These are phyloP conservation scores for Flueggea neowawraea DNA, from an alignment of 441 rosid genomes.

Conservation along the genomic window DNA sequence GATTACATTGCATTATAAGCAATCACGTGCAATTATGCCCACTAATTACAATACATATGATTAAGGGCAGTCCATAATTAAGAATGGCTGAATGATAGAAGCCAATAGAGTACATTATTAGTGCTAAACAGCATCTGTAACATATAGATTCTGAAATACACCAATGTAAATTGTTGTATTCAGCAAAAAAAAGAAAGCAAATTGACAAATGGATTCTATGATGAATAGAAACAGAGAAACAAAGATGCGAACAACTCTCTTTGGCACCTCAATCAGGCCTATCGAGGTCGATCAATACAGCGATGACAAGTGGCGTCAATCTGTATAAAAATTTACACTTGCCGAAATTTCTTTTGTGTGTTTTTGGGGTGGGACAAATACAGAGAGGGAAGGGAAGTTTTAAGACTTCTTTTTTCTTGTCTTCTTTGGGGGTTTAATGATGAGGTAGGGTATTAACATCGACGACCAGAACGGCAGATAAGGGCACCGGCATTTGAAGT, in stretches of 20 bases:
- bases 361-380: no score
- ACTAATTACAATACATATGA: constrained; percentile 1
- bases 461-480: constrained; percentile 52
- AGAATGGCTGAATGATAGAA: no score
- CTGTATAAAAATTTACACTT: no score
- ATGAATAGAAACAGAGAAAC: constrained; percentile 5
- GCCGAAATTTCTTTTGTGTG: no score
- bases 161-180: no score
- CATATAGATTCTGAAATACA: no score
- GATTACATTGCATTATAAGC: not conserved
- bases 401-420: not conserved
- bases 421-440: constrained; percentile 12
- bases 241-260: constrained; percentile 21
- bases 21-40: constrained; percentile 12
- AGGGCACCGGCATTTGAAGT: constrained; percentile 72
- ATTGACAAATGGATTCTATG: not conserved
- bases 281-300: constrained; percentile 28
- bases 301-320: constrained; percentile 24
- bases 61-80: not conserved
- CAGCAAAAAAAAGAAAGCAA: not conserved
- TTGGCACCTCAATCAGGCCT: constrained; percentile 19
- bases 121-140: not conserved
- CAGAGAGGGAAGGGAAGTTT: no score
- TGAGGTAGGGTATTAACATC: constrained; percentile 28
- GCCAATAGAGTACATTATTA: not conserved